These are phyloP conservation scores for Cystobasidiopsis lactophilus DNA, from an alignment of 768 basidiomycete genomes.

Conservation along the genomic window DNA sequence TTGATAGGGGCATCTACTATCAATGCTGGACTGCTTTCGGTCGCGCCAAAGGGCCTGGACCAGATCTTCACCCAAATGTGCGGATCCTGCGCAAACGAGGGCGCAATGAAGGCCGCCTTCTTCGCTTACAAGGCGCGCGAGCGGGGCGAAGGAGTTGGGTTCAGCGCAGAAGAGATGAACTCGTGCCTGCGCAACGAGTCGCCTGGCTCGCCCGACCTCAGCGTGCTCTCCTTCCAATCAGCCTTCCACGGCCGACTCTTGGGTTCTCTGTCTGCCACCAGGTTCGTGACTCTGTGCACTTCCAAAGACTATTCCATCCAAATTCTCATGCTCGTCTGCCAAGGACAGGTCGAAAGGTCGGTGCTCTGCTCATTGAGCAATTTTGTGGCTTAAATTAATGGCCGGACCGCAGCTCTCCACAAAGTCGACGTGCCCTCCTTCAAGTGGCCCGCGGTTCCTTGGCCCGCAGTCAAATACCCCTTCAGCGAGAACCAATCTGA, in stretches of 20 bases:
- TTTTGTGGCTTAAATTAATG: too few relatives aligned
- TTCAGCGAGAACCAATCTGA: constrained; percentile 23
- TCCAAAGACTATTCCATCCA: too few relatives aligned
- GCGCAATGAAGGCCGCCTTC: constrained; percentile 29
- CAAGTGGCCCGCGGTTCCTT: constrained; percentile 28
- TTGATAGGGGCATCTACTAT: constrained; percentile 24
- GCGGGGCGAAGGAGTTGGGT: constrained; percentile 19
- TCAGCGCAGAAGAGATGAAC: constrained; percentile 24
- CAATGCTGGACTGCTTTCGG: too few relatives aligned
- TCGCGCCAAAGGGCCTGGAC: constrained; percentile 26
- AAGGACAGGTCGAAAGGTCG: too few relatives aligned
- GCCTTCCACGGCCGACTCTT: constrained; percentile 30
- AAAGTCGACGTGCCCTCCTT: constrained; percentile 28
- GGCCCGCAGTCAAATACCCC: constrained; percentile 28
- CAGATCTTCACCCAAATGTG: constrained; percentile 24
- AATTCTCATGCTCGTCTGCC: too few relatives aligned
- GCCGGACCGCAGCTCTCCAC: constrained; percentile 29
- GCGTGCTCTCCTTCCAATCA: constrained; percentile 25
- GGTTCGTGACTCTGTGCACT: too few relatives aligned
- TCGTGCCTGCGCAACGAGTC: constrained; percentile 27
- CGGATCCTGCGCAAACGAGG: constrained; percentile 18
- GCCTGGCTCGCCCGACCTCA: constrained; percentile 26
- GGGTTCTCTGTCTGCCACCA: constrained; percentile 26
- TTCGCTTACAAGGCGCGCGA: constrained; percentile 22
- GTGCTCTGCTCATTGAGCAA: too few relatives aligned